These are phyloP conservation scores for Herpetomonas tarakana DNA, from an alignment of 208 protist genomes.

Conservation along the genomic window DNA sequence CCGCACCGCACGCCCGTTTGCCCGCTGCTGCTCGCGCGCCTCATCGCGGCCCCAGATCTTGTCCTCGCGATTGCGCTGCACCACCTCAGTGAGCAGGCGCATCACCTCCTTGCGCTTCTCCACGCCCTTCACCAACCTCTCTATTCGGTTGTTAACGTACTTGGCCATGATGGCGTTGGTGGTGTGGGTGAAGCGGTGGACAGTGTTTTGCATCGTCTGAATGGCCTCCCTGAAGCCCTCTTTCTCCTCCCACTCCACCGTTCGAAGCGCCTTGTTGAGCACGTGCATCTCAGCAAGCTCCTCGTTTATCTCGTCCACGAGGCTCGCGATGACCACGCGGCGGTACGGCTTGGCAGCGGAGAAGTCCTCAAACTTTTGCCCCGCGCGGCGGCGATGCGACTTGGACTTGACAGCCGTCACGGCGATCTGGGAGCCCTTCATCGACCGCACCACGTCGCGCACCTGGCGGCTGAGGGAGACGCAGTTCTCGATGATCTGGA, in stretches of 20 bases:
- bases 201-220: constrained; percentile 40
- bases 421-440: constrained; percentile 64
- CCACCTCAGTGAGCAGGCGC: constrained; percentile 59
- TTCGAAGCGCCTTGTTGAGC: constrained; percentile 71
- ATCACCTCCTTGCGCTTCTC: constrained; percentile 77
- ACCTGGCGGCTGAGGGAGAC: constrained; percentile 77
- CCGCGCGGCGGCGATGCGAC: constrained; percentile 56
- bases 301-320: constrained; percentile 46
- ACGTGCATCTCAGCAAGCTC: constrained; percentile 54
- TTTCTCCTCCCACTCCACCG: constrained; percentile 80
- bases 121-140: constrained; percentile 62
- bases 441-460: constrained; percentile 77
- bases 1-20: constrained; percentile 28
- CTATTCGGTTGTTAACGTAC: constrained; percentile 73
- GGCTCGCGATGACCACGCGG: constrained; percentile 59
- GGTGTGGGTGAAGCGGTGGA: constrained; percentile 36
- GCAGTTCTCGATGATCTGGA: constrained; percentile 73
- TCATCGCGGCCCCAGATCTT: constrained; percentile 63
- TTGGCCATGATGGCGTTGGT: constrained; percentile 55
- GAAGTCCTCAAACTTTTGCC: constrained; percentile 88
- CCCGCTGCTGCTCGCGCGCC: constrained; percentile 36
- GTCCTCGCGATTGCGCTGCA: constrained; percentile 63
- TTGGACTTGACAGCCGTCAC: constrained; percentile 80
- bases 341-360: constrained; percentile 85
- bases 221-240: constrained; percentile 55